Base-by-base conservation (phyloP, 2,329 filamentous ascomycete species). In the Diplodia mutila region DNA sequence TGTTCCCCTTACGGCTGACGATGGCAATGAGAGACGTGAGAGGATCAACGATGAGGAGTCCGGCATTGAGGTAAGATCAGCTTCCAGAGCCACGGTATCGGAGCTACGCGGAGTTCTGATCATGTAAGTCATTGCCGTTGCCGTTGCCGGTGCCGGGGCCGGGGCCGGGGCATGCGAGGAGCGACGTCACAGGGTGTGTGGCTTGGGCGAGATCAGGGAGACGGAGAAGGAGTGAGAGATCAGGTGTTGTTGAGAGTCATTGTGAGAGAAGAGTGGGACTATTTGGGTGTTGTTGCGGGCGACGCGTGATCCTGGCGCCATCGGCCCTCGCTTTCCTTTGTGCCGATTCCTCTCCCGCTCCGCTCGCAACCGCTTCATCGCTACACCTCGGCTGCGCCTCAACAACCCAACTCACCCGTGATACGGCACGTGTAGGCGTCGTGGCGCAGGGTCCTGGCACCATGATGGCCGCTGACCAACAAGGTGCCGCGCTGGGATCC, bases 331-430 rank as follows among this genome's bases (percentile, higher is more conserved):
- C 52, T 42, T 16, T 39, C 55, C 39, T 9, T 48, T 61, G 59
- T 42, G 14, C 42, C 59, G 57, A 9, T 37, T n/a, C n/a, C n/a
- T n/a, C 5, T 16, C 23, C 42, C 4, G 27, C 42, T 32, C 57
- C 34, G 12, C 32, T 5, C 37, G 29, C 53, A 14, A n/a, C n/a
- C 11, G n/a, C 14, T 6, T 9, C 18, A 2, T 34, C 59, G 39
- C 27, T 49, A 18, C 59, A 63, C 59, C 59, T 63, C 59, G 59
- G 59, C 59, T 63, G 48, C 46, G 42, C 42, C n/a, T 34, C 46
- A 29, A 8, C 16, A 6, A 37, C 42, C 39, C 39, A 61, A 49
- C 14, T 11, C 8, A 18, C n/a, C n/a, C n/a, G n/a, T n/a, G n/a
- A n/a, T n/a, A n/a, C n/a, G n/a, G 6, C 39, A 32, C 23, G 16